Evolutionary conservation across 768 basidiomycete species (phyloP), one percentile per base, ranked within the genome.

Genomic region (Russula sp.): DNA sequence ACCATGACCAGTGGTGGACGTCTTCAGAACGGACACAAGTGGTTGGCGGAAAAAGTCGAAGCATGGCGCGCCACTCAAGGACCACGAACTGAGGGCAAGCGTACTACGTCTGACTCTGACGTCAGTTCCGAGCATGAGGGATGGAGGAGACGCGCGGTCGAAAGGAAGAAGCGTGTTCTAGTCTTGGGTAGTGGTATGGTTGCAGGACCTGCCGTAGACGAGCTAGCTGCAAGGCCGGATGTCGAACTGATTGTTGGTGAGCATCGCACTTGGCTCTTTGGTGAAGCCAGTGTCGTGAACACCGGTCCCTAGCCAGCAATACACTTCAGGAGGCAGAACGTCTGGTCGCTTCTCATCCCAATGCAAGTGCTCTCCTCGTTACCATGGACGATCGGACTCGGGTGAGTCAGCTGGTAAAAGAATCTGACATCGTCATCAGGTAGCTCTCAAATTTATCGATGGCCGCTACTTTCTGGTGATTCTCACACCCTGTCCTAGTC

Each of bases 111-210:
- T 63, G 63, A 52, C 6, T 45, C 55, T 62, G 61, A 52, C 13
- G 32, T 4, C 34, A 39, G 22, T 39, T 27, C 39, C 9, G 39
- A 20, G 10, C 49, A 44, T 35, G 58, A 32, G 11, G 58, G n/a
- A 7, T 37, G 13, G 32, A 22, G 14, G 16, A 53, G 34, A 40
- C 35, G 14, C 20, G 37, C 40, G 14, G 53, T 55, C 2, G 34
- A 54, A 57, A 75, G 62, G 68, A 85, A 82, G 74, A 87, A 87
- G 76, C 83, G 80, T 68, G 81, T 94, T 0, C 73, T 98, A 39
- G 77, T 97, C 70, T 80, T 98, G 2, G 95, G 95, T 8, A 93
- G 90, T 59, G 95, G 95, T n/a, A 93, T 97, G 86, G 95, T 98
- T 20, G 92, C 94, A 5, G 88, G 87, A 2, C 95, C 95, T 16